Conservation (phyloP, 306 rosid species). For the Malus sylvestris region DNA sequence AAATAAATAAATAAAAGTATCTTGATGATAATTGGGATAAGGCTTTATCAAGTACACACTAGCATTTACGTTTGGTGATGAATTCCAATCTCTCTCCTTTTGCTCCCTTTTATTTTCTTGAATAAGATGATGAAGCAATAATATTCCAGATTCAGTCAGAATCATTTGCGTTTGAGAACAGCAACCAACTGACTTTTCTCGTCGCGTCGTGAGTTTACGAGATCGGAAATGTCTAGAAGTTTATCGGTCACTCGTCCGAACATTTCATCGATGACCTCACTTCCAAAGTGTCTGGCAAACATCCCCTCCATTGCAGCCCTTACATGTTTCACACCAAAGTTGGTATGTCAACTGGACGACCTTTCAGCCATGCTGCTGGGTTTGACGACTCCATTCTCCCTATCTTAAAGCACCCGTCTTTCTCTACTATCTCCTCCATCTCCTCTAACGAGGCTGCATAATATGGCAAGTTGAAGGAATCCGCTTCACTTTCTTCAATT, state of each 20-base stretch:
- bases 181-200: conserved; percentile 30
- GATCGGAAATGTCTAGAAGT: neutral
- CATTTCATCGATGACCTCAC: conserved; percentile 19
- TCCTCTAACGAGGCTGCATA: conserved; percentile 43
- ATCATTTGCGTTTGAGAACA: conserved; percentile 33
- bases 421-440: conserved; percentile 27
- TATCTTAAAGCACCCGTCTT: conserved; percentile 33
- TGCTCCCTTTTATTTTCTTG: neutral
- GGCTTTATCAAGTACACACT: neutral
- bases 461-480: conserved; percentile 44
- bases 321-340: conserved; percentile 21
- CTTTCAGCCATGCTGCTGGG: conserved; percentile 38
- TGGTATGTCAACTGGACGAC: conserved; percentile 2
- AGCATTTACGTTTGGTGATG: neutral
- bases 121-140: neutral
- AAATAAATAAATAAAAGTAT: neutral
- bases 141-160: neutral
- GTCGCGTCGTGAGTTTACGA: conserved; percentile 17
- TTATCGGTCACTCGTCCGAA: conserved; percentile 23
- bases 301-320: conserved; percentile 45
- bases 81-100: neutral
- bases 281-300: conserved; percentile 34
- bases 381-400: conserved; percentile 34
- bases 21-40: neutral
- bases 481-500: conserved; percentile 34